These are phyloP conservation scores for Microstroma glucosiphilum DNA, from an alignment of 1,284 basidiomycete species.

Conservation along the genomic window DNA sequence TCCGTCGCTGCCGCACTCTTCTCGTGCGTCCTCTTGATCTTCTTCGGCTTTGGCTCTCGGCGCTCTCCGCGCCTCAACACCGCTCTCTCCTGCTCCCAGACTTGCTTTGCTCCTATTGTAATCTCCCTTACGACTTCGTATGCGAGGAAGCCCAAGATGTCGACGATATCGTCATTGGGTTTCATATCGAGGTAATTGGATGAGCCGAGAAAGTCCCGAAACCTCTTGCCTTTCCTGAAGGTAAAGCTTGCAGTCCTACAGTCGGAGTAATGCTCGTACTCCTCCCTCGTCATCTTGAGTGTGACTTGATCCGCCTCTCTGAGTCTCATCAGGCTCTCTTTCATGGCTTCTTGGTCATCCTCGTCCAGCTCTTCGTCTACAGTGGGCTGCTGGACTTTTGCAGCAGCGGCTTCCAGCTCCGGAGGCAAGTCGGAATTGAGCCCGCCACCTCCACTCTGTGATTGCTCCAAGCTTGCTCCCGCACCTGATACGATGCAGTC, in stretches of 20 bases:
- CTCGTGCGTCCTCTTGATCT: constrained; percentile 4
- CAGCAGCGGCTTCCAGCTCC: constrained; percentile 7
- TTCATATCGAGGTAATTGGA: constrained; percentile 79
- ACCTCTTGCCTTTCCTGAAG: constrained; percentile 90
- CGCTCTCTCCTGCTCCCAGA: constrained; percentile 27
- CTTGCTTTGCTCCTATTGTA: constrained; percentile 57
- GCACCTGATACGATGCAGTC: constrained; percentile 24
- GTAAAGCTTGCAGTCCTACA: constrained; percentile 96
- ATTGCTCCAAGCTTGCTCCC: neutral
- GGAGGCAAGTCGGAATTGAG: neutral
- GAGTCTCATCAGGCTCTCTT: constrained; percentile 79
- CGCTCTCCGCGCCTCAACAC: constrained; percentile 10
- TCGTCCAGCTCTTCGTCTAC: constrained; percentile 73
- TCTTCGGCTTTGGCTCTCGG: neutral
- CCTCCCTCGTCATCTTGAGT: constrained; percentile 88
- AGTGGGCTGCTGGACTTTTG: constrained; percentile 21
- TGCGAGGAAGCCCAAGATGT: constrained; percentile 91
- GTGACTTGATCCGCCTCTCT: constrained; percentile 87
- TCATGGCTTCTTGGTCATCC: constrained; percentile 90
- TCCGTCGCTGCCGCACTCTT: neutral
- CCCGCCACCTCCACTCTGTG: neutral
- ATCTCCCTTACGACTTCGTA: constrained; percentile 94
- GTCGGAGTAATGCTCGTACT: constrained; percentile 95
- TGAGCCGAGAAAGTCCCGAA: constrained; percentile 91
- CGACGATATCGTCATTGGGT: constrained; percentile 88